Evolutionary conservation across 768 basidiomycete species (phyloP), one percentile per base, ranked within the genome.

Genomic region (Cyclocybe aegerita): DNA sequence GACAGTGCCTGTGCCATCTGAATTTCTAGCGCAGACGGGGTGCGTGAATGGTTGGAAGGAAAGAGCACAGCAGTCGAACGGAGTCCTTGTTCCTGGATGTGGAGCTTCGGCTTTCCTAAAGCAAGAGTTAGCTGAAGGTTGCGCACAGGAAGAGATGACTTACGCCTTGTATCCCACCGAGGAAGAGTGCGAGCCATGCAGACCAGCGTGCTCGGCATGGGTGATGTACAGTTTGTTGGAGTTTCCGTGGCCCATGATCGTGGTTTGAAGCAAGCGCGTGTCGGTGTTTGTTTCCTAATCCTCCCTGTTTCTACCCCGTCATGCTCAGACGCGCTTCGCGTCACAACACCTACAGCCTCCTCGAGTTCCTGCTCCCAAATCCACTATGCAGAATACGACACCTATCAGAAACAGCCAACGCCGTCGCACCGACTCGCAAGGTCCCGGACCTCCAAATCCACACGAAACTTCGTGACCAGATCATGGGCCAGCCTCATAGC

Each of bases 31-130:
- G 61, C 88, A 90, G 9, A 97, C 94, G 1, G 95, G 95, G 60
- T 93, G 86, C 23, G 75, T 75, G 64, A 96, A 97, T 4, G 88
- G 90, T 61, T 95, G 93, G 55, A 93, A 89, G 7, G 93, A 92
- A 32, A 97, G 79, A 0, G 93, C 85, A 57, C 95, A 98, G 55
- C 88, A 96, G 70, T 97, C 94, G 61, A 91, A 93, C 29, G 91
- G 90, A 0, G 88, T 90, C 39, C 75, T 72, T 35, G 79, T 74
- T 55, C 76, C 82, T 34, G 84, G 80, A 63, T 83, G 82, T 0
- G 82, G 79, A 34, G 79, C 85, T 65, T 89, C 81, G 23, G 74
- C 74, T 64, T 90, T 90, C 43, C 87, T 90, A 58, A 23, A 46
- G 53, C 12, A 58, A 39, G 55, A 46, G 59, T 54, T 15, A 42